phyloP scores from a whole-genome alignment of 108 stramenopile species.

The Cyclotella baltica region DNA sequence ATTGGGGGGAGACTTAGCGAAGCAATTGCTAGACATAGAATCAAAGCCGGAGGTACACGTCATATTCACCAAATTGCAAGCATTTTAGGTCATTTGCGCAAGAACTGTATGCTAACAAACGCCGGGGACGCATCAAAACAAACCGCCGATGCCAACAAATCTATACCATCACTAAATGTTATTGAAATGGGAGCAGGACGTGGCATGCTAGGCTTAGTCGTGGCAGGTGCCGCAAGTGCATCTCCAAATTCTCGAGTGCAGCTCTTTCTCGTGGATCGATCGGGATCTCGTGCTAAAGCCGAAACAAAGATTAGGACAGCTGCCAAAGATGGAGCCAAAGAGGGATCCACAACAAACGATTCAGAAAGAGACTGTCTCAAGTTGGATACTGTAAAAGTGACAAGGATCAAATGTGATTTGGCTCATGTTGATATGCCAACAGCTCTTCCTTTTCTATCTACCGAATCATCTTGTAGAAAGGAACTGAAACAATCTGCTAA shows the following conservation, averaged over 20 bases:
- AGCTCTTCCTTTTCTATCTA: slow-evolving; percentile 35
- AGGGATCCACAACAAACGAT: neutral
- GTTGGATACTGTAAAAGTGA: slow-evolving; percentile 61
- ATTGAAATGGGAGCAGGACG: slow-evolving; percentile 90
- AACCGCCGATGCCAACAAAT: neutral
- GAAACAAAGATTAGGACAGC: slow-evolving; percentile 72
- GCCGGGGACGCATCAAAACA: neutral
- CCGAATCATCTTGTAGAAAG: neutral
- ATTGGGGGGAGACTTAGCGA: slow-evolving; percentile 42
- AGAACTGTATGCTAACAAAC: slow-evolving; percentile 44
- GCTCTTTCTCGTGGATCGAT: slow-evolving; percentile 77
- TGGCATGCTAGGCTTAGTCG: slow-evolving; percentile 80
- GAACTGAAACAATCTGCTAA: slow-evolving; percentile 14
- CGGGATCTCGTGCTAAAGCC: slow-evolving; percentile 83
- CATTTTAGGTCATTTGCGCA: slow-evolving; percentile 74
- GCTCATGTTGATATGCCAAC: slow-evolving; percentile 72
- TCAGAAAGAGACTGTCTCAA: slow-evolving; percentile 26
- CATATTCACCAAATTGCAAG: slow-evolving; percentile 83
- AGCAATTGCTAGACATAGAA: slow-evolving; percentile 50
- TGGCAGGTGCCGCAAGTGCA: slow-evolving; percentile 62
- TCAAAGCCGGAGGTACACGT: slow-evolving; percentile 74
- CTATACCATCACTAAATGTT: slow-evolving; percentile 12
- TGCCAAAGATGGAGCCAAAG: neutral
- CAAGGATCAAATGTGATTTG: slow-evolving; percentile 77
- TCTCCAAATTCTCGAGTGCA: slow-evolving; percentile 40